Percentiles rank a stretch among this genome's conserved stretches.
Evolutionary conservation across 305 asterid species (phyloP).

Genomic region (Fraxinus paxiana): DNA sequence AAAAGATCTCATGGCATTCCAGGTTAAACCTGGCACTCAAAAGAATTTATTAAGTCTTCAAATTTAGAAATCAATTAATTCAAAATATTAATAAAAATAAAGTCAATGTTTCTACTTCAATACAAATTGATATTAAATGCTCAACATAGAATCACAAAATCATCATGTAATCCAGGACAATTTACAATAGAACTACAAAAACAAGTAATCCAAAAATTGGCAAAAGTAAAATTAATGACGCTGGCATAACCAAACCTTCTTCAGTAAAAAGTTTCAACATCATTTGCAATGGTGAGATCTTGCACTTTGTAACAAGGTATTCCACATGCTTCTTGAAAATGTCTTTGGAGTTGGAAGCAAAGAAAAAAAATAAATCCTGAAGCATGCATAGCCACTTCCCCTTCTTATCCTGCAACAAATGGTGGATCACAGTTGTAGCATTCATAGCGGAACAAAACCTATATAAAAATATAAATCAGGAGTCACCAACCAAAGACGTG

Average conservation of each 20-base stretch:
- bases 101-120: not conserved
- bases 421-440: constrained; percentile 20
- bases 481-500: constrained; percentile 47
- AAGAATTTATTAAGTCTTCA: not conserved
- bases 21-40: constrained; percentile 7
- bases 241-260: constrained; percentile 55
- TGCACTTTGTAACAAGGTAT: constrained; percentile 50
- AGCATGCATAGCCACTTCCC: constrained; percentile 53
- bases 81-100: not conserved
- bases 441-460: not conserved
- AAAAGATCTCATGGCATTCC: constrained; percentile 4
- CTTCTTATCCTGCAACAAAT: constrained; percentile 51
- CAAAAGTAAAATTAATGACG: not conserved
- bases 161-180: constrained; percentile 15
- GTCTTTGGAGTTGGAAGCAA: constrained; percentile 51
- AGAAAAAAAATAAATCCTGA: constrained; percentile 63
- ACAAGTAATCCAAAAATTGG: constrained; percentile 4
- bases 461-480: constrained; percentile 6
- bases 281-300: constrained; percentile 39
- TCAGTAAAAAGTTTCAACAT: constrained; percentile 55
- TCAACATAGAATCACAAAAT: not conserved
- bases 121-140: not conserved
- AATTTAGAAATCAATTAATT: not conserved
- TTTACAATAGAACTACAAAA: not conserved
- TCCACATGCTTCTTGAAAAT: constrained; percentile 56